Conservation (phyloP, 148 eudicot species). For the Agrostemma githago region DNA sequence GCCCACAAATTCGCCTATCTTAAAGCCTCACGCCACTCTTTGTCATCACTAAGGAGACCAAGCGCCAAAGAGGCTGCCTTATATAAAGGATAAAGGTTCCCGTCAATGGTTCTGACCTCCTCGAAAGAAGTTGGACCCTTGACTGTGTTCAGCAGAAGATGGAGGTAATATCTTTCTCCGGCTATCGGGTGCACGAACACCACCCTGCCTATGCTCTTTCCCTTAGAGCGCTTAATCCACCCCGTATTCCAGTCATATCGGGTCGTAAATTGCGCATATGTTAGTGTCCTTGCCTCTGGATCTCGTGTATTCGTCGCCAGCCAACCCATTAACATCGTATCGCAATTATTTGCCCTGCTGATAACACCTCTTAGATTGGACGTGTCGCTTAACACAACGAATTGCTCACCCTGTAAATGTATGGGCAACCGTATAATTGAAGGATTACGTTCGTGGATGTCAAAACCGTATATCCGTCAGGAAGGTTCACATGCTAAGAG, state of each 20-base stretch:
- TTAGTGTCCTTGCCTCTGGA: not conserved
- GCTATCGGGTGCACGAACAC: not conserved
- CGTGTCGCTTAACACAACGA: not conserved
- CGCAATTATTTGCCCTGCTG: not conserved
- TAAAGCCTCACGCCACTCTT: constrained; percentile 2
- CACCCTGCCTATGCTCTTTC: not conserved
- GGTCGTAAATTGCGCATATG: not conserved
- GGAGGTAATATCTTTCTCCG: not conserved
- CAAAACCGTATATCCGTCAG: not conserved
- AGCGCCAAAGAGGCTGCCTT: not conserved
- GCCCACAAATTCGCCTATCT: not conserved
- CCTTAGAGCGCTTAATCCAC: not conserved
- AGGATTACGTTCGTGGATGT: not conserved
- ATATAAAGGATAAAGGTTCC: not conserved
- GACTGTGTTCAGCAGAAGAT: not conserved
- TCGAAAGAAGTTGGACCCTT: not conserved
- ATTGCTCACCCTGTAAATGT: not conserved
- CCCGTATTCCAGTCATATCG: not conserved
- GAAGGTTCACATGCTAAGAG: not conserved
- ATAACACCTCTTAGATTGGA: not conserved
- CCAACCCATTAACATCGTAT: not conserved
- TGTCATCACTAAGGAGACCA: not conserved
- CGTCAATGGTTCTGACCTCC: not conserved
- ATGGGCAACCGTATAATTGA: not conserved
- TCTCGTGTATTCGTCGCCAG: not conserved